Evolutionary conservation across 169 alveolate genomes (phyloP).

Genomic region (Plasmodium vivax): DNA sequence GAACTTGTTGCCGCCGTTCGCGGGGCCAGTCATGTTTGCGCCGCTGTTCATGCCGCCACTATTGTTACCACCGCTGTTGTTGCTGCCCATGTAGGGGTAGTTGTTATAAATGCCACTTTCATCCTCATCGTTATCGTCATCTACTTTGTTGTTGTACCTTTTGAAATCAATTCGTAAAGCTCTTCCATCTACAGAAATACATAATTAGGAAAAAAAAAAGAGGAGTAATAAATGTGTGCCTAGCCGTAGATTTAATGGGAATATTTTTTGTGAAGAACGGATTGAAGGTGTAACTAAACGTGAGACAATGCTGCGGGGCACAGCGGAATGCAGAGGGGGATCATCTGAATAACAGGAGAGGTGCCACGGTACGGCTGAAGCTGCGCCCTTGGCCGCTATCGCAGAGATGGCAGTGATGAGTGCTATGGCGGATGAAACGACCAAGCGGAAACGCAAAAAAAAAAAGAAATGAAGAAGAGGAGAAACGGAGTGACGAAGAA

Average conservation of each 20-base stretch:
- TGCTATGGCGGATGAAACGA: not conserved
- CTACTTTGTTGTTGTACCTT: slow-evolving; percentile 32
- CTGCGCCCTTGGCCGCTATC: not conserved
- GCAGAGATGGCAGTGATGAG: not conserved
- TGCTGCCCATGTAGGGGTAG: slow-evolving; percentile 48
- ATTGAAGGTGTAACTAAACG: not conserved
- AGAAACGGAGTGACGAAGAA: not conserved
- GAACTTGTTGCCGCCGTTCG: slow-evolving; percentile 10
- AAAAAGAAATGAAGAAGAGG: not conserved
- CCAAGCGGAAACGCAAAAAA: not conserved
- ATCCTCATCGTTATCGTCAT: slow-evolving; percentile 24
- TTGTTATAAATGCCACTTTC: slow-evolving; percentile 18
- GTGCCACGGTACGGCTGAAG: not conserved
- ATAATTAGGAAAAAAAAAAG: not conserved
- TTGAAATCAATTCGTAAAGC: slow-evolving; percentile 68
- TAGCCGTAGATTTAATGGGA: not conserved
- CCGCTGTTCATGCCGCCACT: slow-evolving; percentile 6
- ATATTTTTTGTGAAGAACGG: not conserved
- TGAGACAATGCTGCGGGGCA: not conserved
- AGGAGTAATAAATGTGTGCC: not conserved
- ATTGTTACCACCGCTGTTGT: slow-evolving; percentile 18
- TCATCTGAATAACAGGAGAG: not conserved
- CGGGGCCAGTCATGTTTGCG: slow-evolving; percentile 13
- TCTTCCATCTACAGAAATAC: slow-evolving; percentile 58
- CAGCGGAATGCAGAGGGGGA: not conserved